Evolutionary conservation across 2,329 filamentous ascomycete species (phyloP).

Genomic region (Diaporthe nobilis): DNA sequence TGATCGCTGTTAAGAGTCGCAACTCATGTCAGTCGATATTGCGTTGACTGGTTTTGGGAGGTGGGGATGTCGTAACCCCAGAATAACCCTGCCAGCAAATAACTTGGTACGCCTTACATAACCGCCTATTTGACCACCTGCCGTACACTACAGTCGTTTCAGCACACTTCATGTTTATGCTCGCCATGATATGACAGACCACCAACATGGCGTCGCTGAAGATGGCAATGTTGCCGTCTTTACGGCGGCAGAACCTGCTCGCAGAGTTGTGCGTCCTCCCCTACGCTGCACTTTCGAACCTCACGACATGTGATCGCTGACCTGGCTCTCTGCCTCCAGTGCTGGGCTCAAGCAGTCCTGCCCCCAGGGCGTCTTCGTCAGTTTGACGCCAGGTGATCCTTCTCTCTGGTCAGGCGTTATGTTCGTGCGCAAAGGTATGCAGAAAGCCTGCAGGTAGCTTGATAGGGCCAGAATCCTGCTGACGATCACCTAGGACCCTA

Average conservation of each 20-base stretch:
- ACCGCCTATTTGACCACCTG: neutral
- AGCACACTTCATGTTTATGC: conserved; percentile 20
- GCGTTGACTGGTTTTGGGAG: neutral
- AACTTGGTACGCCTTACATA: conserved; percentile 13
- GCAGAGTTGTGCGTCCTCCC: conserved; percentile 81
- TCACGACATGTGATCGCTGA: conserved; percentile 44
- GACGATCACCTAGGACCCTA: conserved; percentile 79
- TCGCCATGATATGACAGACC: conserved; percentile 23
- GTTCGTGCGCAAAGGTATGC: conserved; percentile 87
- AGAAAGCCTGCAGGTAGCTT: conserved; percentile 6
- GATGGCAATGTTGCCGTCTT: conserved; percentile 63
- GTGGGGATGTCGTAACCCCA: neutral
- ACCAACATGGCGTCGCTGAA: conserved; percentile 59
- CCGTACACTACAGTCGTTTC: neutral
- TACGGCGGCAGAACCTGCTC: conserved; percentile 82
- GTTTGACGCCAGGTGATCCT: conserved; percentile 84
- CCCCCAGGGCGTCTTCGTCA: conserved; percentile 89
- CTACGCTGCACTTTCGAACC: neutral
- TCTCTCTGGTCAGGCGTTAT: conserved; percentile 91
- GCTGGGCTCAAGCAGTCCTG: conserved; percentile 85
- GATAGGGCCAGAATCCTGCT: neutral
- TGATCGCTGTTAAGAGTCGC: too few species aligned
- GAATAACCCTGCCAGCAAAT: conserved; percentile 20
- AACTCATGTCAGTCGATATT: neutral
- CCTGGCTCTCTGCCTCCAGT: conserved; percentile 59